Evolutionary conservation across 768 basidiomycete species (phyloP), one percentile per base, ranked within the genome.

Genomic region (Candolleomyces eurysporus): DNA sequence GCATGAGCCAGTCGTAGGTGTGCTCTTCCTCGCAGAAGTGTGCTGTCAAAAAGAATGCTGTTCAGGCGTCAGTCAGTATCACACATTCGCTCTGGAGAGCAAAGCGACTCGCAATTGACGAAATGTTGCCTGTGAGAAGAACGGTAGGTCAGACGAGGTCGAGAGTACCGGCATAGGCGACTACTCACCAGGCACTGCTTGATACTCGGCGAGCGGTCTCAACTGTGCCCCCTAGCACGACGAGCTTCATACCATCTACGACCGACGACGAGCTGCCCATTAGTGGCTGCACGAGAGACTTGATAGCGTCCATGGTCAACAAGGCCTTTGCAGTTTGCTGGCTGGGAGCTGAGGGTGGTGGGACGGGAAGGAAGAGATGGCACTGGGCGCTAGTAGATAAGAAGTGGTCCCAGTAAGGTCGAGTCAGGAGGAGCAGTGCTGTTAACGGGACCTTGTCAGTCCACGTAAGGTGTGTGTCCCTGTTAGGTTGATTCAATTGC

Each of bases 1-100:
- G 82, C 90, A 93, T 93, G 57, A 94, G 82, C 91, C 91, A 94
- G 75, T 94, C 91, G 66, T 92, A 94, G 4, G 91, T 92, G 64
- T 90, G 90, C 70, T 94, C 92, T 73, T 94, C 92, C 75, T 94
- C 92, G 65, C 86, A 89, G 78, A 94, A 94, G 74, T 93, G 90
- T 9, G 92, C 92, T 16, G 92, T 94, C 56, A 94, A 84, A 85
- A 93, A 94, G 82, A 90, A 90, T 0, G 89, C 88, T 89, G 71
- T 13, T 68, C 65, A 36, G 36, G 36, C 8, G 8, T 36, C 36
- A 11, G 36, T 36, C 11, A 36, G 36, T 36, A 36, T 36, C 36
- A 36, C 36, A 36, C 5, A 11, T 11, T 36, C 36, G 6, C 36
- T 36, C 36, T 36, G 8, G 36, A 36, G 36, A 59, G 43, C 60